Conservation (phyloP, 768 basidiomycete genomes). For the Tephrocybe sp. region DNA sequence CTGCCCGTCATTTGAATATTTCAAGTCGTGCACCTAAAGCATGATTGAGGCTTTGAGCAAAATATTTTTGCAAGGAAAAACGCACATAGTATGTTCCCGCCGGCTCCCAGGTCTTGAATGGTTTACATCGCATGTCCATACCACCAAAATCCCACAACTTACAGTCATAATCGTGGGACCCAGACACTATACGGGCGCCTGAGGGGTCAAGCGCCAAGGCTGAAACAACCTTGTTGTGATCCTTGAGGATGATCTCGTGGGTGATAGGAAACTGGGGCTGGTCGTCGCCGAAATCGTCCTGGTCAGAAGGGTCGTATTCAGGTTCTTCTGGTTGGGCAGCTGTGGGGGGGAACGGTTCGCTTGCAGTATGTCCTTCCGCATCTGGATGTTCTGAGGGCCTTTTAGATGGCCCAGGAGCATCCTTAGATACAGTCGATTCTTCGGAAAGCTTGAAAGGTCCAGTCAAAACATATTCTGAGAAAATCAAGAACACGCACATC, state of each 20-base stretch:
- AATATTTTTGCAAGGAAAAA: slow-evolving; percentile 23
- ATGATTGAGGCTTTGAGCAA: slow-evolving; percentile 2
- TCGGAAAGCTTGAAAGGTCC: slow-evolving; percentile 2
- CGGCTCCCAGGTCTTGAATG: slow-evolving; percentile 97
- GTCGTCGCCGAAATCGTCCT: slow-evolving; percentile 43
- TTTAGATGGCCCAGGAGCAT: slow-evolving; percentile 19
- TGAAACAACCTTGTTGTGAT: slow-evolving; percentile 94
- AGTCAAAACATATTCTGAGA: slow-evolving; percentile 3
- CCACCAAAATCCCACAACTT: slow-evolving; percentile 99
- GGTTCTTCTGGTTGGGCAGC: slow-evolving; percentile 38
- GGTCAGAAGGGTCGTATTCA: slow-evolving; percentile 60
- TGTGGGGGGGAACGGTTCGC: slow-evolving; percentile 23
- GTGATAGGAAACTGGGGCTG: slow-evolving; percentile 76
- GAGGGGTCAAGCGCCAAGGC: slow-evolving; percentile 92
- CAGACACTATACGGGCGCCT: slow-evolving; percentile 87
- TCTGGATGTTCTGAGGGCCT: slow-evolving; percentile 5
- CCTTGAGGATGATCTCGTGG: slow-evolving; percentile 90
- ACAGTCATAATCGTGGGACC: slow-evolving; percentile 96
- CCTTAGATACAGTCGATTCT: background rate
- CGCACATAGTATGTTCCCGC: slow-evolving; percentile 88
- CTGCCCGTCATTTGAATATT: slow-evolving; percentile 86
- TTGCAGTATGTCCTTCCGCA: slow-evolving; percentile 18
- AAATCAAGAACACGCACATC: slow-evolving; percentile 30
- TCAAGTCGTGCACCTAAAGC: slow-evolving; percentile 82
- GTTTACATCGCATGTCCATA: slow-evolving; percentile 87